phyloP scores from a whole-genome alignment of 1,139 yeast species.

The Taphrina communis region DNA sequence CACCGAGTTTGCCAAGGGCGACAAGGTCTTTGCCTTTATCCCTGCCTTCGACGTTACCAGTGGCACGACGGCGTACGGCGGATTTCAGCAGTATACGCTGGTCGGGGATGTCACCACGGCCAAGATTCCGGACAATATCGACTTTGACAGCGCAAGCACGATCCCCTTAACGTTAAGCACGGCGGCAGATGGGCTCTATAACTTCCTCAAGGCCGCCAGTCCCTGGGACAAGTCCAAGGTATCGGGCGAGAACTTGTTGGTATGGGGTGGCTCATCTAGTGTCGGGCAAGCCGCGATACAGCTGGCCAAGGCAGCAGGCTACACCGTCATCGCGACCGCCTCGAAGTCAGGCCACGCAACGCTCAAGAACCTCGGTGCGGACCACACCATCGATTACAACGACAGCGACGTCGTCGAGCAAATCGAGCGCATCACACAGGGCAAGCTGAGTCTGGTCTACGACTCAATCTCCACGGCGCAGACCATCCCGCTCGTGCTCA shows the following conservation, averaged over 20 bases:
- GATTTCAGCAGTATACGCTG: slow-evolving; percentile 63
- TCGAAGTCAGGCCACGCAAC: slow-evolving; percentile 57
- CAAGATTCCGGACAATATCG: slow-evolving; percentile 41
- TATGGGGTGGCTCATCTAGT: slow-evolving; percentile 70
- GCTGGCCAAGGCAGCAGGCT: slow-evolving; percentile 59
- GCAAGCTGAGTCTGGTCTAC: slow-evolving; percentile 58
- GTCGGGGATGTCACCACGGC: slow-evolving; percentile 47
- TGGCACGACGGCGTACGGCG: slow-evolving; percentile 50
- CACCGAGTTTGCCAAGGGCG: slow-evolving; percentile 60
- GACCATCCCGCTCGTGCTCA: slow-evolving; percentile 10
- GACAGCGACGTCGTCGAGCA: slow-evolving; percentile 60
- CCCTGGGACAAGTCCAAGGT: slow-evolving; percentile 34
- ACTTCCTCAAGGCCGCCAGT: slow-evolving; percentile 21
- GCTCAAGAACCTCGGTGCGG: slow-evolving; percentile 64
- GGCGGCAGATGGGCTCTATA: slow-evolving; percentile 44
- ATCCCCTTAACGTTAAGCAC: slow-evolving; percentile 43
- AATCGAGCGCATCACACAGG: slow-evolving; percentile 57
- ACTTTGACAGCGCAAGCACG: slow-evolving; percentile 45
- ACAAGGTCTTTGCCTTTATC: slow-evolving; percentile 50
- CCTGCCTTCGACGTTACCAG: slow-evolving; percentile 52
- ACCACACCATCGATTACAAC: slow-evolving; percentile 64
- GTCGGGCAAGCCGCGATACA: slow-evolving; percentile 65
- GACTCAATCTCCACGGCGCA: slow-evolving; percentile 60
- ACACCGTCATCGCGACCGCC: slow-evolving; percentile 63
- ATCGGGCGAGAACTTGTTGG: slow-evolving; percentile 52